These are phyloP conservation scores for Xylaria sp. DNA, from an alignment of 2,329 filamentous ascomycete species.

Conservation along the genomic window DNA sequence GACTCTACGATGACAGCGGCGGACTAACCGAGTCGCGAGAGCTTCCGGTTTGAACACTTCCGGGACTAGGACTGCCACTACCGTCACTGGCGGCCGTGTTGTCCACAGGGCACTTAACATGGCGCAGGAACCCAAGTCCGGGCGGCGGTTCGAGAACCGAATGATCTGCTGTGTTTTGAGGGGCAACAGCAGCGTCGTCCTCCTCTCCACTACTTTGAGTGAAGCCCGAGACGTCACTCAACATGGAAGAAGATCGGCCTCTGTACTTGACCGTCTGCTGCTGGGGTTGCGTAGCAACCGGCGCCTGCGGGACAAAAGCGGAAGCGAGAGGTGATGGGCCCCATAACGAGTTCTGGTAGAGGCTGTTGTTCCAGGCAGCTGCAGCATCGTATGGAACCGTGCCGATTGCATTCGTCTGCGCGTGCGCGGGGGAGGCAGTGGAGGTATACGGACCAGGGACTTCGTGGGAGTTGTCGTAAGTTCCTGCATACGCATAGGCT, in stretches of 20 bases:
- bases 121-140: constrained; percentile 28
- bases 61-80: constrained; percentile 37
- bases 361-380: constrained; percentile 31
- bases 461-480: constrained; percentile 29
- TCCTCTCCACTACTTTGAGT: constrained; percentile 57
- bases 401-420: constrained; percentile 17
- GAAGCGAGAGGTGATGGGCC: constrained; percentile 35
- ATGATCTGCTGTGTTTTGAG: constrained; percentile 16
- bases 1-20: constrained; percentile 15
- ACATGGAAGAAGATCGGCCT: constrained; percentile 61
- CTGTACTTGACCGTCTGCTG: constrained; percentile 38
- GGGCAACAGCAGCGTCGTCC: constrained; percentile 31
- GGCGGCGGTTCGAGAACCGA: constrained; percentile 24
- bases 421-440: constrained; percentile 18
- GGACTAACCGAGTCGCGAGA: constrained; percentile 50
- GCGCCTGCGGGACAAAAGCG: constrained; percentile 34
- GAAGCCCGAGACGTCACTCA: constrained; percentile 61
- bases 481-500: constrained; percentile 31
- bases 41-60: constrained; percentile 44
- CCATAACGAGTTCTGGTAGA: constrained; percentile 32
- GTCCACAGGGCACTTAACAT: constrained; percentile 26
- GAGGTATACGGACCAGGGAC: constrained; percentile 22
- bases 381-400: constrained; percentile 27
- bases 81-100: constrained; percentile 34
- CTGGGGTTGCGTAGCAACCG: constrained; percentile 31